phyloP scores from a whole-genome alignment of 306 rosid genomes.

The Pueraria montana region DNA sequence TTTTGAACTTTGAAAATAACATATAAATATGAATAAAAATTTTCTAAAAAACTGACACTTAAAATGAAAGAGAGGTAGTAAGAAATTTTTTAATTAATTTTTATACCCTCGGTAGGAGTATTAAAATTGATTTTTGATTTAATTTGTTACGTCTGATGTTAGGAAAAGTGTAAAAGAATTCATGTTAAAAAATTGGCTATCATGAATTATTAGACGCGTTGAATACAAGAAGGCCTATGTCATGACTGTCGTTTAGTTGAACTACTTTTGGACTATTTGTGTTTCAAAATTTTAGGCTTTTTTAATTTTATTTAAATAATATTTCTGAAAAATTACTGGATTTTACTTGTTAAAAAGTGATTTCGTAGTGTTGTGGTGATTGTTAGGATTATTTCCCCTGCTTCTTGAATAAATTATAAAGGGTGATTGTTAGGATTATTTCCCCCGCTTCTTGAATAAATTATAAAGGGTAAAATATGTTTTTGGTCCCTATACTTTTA shows the following conservation, averaged over 20 bases:
- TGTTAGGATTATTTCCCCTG: not conserved
- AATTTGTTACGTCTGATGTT: not conserved
- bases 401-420: not conserved
- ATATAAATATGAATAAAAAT: not conserved
- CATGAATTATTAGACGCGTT: not conserved
- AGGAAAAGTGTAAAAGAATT: constrained; percentile 4
- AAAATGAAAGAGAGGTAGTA: too few relatives aligned
- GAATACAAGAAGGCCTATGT: not conserved
- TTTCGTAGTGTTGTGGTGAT: not conserved
- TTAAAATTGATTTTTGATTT: not conserved
- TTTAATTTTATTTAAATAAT: not conserved
- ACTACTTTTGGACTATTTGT: not conserved
- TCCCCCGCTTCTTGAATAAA: not conserved
- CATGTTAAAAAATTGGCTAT: not conserved
- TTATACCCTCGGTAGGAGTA: not conserved
- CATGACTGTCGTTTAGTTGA: not conserved
- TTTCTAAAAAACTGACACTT: too few relatives aligned
- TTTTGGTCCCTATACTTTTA: too few relatives aligned
- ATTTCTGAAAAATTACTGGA: not conserved
- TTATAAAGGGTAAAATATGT: too few relatives aligned
- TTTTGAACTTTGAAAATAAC: not conserved
- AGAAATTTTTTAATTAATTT: too few relatives aligned
- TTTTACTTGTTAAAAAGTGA: not conserved
- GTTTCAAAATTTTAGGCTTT: not conserved
- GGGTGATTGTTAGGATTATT: not conserved